Evolutionary conservation across 1,284 basidiomycete genomes (phyloP).

Genomic region (Serendipita sp.): DNA sequence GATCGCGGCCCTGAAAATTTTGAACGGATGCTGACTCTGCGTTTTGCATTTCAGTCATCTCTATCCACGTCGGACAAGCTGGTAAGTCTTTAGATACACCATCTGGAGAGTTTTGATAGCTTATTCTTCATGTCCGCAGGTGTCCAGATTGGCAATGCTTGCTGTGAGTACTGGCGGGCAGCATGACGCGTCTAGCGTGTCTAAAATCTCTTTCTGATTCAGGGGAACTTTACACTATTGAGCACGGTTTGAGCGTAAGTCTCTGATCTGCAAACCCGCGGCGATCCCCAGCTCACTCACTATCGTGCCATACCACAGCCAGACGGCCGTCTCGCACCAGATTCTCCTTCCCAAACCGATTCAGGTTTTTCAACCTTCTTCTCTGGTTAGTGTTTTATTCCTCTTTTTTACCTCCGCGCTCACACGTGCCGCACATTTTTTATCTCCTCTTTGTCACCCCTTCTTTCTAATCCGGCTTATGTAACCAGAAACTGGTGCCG

Average conservation of each 20-base stretch:
- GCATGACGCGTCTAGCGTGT: not conserved
- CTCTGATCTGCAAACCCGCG: slow-evolving; percentile 8
- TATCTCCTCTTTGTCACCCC: slow-evolving; percentile 19
- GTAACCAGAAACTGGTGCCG: slow-evolving; percentile 44
- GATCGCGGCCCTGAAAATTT: slow-evolving; percentile 2
- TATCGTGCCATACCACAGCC: slow-evolving; percentile 37
- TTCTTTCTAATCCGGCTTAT: not conserved
- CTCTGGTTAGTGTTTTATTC: slow-evolving; percentile 66
- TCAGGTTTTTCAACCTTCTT: slow-evolving; percentile 95
- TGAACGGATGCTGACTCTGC: not conserved
- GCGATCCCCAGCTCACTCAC: slow-evolving; percentile 9
- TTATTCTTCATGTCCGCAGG: slow-evolving; percentile 45
- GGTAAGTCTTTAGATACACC: slow-evolving; percentile 17
- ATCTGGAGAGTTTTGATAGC: not conserved
- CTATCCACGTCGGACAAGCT: slow-evolving; percentile 74
- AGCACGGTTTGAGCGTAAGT: slow-evolving; percentile 90
- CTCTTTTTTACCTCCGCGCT: slow-evolving; percentile 93
- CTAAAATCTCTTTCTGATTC: slow-evolving; percentile 13
- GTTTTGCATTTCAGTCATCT: slow-evolving; percentile 49
- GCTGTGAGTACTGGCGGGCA: slow-evolving; percentile 48
- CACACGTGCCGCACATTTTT: slow-evolving; percentile 38
- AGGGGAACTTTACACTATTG: slow-evolving; percentile 98
- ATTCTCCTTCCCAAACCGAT: slow-evolving; percentile 61
- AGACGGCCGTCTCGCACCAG: slow-evolving; percentile 76
- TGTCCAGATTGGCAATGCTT: slow-evolving; percentile 94